phyloP scores from a whole-genome alignment of 2,329 filamentous ascomycete genomes.

The Cladophialophora carrionii region DNA sequence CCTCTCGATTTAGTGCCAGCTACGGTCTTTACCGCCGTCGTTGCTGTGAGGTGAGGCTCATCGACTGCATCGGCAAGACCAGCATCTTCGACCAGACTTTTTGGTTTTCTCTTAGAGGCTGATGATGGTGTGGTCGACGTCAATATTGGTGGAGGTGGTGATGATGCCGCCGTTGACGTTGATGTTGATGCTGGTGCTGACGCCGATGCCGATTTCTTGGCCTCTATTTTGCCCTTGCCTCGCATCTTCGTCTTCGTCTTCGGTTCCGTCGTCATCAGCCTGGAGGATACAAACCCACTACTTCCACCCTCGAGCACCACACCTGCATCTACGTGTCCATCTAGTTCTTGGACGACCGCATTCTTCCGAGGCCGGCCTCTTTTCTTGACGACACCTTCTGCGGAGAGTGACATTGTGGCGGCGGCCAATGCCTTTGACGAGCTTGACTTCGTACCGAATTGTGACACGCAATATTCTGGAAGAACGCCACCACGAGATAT shows the following conservation, averaged over 20 bases:
- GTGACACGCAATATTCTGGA: constrained; percentile 1
- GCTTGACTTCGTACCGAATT: too few species aligned
- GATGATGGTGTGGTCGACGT: not conserved
- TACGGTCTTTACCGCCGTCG: not conserved
- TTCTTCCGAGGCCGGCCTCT: constrained; percentile 32
- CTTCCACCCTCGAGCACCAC: not conserved
- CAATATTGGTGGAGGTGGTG: not conserved
- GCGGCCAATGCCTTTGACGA: not conserved
- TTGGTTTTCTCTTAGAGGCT: not conserved
- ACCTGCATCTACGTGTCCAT: not conserved
- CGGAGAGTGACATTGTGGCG: constrained; percentile 5
- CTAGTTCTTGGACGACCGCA: not conserved
- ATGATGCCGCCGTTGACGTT: not conserved
- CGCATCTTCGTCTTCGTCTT: not conserved
- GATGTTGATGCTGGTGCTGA: not conserved
- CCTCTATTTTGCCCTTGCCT: not conserved
- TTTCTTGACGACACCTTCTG: constrained; percentile 29
- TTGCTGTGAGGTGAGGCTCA: not conserved
- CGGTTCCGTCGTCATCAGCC: not conserved
- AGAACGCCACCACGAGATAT: not conserved
- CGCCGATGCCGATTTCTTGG: constrained; percentile 19
- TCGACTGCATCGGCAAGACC: not conserved
- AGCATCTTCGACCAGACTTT: not conserved
- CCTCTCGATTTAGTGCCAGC: not conserved
- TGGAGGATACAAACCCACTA: not conserved